phyloP scores from a whole-genome alignment of 768 basidiomycete genomes.

The Leccinum subtestaceum region DNA sequence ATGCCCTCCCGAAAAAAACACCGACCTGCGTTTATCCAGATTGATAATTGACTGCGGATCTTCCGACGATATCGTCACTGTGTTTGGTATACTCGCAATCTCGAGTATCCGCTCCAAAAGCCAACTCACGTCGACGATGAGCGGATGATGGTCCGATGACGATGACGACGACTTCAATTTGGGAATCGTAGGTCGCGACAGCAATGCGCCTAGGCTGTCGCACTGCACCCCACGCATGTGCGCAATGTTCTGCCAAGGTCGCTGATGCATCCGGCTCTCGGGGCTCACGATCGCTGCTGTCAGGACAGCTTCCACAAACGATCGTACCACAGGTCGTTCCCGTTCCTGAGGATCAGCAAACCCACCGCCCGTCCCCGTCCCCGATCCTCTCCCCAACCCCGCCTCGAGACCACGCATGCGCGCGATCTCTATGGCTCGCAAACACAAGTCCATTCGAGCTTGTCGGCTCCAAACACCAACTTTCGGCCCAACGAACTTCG shows the following conservation, averaged over 20 bases:
- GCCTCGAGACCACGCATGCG: conserved; percentile 56
- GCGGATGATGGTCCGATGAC: conserved; percentile 40
- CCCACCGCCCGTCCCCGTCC: conserved; percentile 4
- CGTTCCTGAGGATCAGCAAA: conserved; percentile 45
- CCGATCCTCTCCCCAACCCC: conserved; percentile 1
- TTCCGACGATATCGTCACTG: conserved; percentile 52
- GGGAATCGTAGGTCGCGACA: conserved; percentile 50
- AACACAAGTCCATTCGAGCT: conserved; percentile 66
- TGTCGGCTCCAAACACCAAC: conserved; percentile 65
- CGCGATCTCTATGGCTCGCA: conserved; percentile 73
- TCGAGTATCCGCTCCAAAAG: conserved; percentile 79
- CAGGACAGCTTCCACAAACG: conserved; percentile 76
- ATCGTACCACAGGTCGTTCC: conserved; percentile 67
- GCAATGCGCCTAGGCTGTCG: conserved; percentile 58
- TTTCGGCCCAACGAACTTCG: conserved; percentile 61
- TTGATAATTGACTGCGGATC: conserved; percentile 66
- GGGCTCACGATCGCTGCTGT: conserved; percentile 74
- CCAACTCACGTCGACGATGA: conserved; percentile 81
- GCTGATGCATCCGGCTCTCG: conserved; percentile 73
- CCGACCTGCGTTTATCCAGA: conserved; percentile 79
- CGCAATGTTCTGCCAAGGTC: conserved; percentile 79
- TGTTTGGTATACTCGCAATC: conserved; percentile 71
- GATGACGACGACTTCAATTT: conserved; percentile 30
- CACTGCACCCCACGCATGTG: conserved; percentile 55
- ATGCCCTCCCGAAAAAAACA: background rate